These are phyloP conservation scores for Aegilops longissima DNA, from an alignment of 176 grass and related monocot genomes.

Conservation along the genomic window DNA sequence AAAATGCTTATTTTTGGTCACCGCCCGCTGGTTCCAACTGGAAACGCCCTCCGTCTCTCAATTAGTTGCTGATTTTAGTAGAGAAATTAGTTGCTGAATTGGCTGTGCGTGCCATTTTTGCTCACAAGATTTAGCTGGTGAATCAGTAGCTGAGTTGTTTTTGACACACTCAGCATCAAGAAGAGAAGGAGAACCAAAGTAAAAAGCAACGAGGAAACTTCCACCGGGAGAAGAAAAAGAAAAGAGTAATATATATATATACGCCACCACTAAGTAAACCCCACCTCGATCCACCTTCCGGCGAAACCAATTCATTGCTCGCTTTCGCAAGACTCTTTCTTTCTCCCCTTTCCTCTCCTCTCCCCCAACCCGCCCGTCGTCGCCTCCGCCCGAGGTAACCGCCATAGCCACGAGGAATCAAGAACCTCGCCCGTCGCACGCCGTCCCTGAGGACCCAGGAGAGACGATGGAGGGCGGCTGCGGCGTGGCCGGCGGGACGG, in stretches of 20 bases:
- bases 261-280: neutral
- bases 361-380: no score
- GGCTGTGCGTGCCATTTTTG: neutral
- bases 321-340: constrained; percentile 32
- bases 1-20: neutral
- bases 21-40: neutral
- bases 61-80: neutral
- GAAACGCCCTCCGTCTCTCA: neutral
- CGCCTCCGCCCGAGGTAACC: constrained; percentile 28
- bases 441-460: neutral
- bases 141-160: neutral
- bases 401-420: constrained; percentile 28
- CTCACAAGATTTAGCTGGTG: neutral
- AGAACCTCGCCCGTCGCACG: constrained; percentile 15
- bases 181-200: neutral
- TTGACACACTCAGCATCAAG: neutral
- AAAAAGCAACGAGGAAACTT: neutral
- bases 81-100: neutral
- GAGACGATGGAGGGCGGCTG: constrained; percentile 40
- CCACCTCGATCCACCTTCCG: neutral
- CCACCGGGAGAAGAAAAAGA: constrained; percentile 32
- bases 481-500: constrained; percentile 25
- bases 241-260: constrained; percentile 31
- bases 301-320: constrained; percentile 28
- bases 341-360: no score